These are phyloP conservation scores for Conoideocrella luteorostrata DNA, from an alignment of 2,329 filamentous ascomycete genomes.

Conservation along the genomic window DNA sequence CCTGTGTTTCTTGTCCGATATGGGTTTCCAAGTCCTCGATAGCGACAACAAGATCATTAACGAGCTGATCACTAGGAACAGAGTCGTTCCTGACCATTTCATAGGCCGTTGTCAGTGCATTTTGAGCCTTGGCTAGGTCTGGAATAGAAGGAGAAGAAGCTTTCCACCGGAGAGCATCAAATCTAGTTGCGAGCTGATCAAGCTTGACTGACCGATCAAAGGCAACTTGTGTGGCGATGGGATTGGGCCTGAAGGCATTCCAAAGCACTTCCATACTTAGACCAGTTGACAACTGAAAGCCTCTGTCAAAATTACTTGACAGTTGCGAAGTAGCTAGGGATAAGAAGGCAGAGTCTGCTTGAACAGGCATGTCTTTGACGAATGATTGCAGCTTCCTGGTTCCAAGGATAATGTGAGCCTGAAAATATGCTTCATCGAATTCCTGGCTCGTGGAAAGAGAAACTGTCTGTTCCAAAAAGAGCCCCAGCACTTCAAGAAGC, in stretches of 20 bases:
- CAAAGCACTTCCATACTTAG: constrained; percentile 76
- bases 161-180: constrained; percentile 57
- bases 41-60: constrained; percentile 43
- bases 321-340: constrained; percentile 35
- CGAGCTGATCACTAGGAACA: constrained; percentile 37
- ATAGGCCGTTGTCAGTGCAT: constrained; percentile 50
- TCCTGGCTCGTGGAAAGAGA: constrained; percentile 33
- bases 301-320: constrained; percentile 55
- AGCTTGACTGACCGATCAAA: constrained; percentile 44
- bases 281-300: constrained; percentile 68
- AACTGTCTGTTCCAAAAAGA: constrained; percentile 51
- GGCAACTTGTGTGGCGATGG: constrained; percentile 39
- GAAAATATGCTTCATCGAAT: constrained; percentile 59
- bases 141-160: constrained; percentile 42
- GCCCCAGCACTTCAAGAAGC: constrained; percentile 34
- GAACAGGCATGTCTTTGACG: constrained; percentile 16
- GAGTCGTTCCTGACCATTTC: constrained; percentile 40
- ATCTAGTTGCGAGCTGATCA: constrained; percentile 50
- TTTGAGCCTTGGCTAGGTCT: constrained; percentile 47
- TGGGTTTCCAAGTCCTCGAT: constrained; percentile 44
- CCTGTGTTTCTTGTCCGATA: constrained; percentile 34
- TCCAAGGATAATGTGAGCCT: constrained; percentile 53
- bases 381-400: constrained; percentile 34
- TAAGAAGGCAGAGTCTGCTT: constrained; percentile 30
- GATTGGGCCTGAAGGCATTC: constrained; percentile 61